Percentiles rank a stretch among this genome's conserved stretches.
phyloP scores from a whole-genome alignment of 1,284 basidiomycete genomes.

The Ganoderma sinense region DNA sequence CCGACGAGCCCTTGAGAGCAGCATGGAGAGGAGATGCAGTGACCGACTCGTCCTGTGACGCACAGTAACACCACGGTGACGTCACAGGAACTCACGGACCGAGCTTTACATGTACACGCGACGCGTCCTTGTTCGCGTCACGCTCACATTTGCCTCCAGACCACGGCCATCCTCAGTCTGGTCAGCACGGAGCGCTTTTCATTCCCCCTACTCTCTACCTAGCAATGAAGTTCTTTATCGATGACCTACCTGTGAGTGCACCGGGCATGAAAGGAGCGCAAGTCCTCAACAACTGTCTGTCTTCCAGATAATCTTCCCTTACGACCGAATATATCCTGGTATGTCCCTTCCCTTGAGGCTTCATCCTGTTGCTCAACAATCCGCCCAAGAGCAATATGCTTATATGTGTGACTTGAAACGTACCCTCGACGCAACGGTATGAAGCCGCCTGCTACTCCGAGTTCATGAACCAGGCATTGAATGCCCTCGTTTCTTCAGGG shows the following conservation, averaged over 20 bases:
- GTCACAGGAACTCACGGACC: constrained; percentile 15
- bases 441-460: constrained; percentile 15
- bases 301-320: constrained; percentile 86
- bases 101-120: constrained; percentile 13
- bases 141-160: constrained; percentile 23
- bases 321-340: constrained; percentile 91
- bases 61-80: constrained; percentile 12
- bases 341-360: constrained; percentile 26
- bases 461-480: neutral
- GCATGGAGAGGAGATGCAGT: constrained; percentile 24
- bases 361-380: neutral
- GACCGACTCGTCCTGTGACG: constrained; percentile 25
- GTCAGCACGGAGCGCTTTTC: constrained; percentile 4
- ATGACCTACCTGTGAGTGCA: constrained; percentile 83
- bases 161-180: constrained; percentile 22
- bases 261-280: too few species aligned
- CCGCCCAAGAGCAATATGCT: constrained; percentile 87
- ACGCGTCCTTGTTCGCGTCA: constrained; percentile 24
- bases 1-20: constrained; percentile 33
- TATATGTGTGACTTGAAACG: constrained; percentile 99
- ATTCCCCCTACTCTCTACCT: constrained; percentile 4
- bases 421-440: constrained; percentile 90
- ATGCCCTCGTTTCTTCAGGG: constrained; percentile 62
- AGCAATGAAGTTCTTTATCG: constrained; percentile 95
- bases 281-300: neutral